Base-by-base conservation (phyloP, 2,329 filamentous ascomycete species). In the Neofusicoccum umdonicola region DNA sequence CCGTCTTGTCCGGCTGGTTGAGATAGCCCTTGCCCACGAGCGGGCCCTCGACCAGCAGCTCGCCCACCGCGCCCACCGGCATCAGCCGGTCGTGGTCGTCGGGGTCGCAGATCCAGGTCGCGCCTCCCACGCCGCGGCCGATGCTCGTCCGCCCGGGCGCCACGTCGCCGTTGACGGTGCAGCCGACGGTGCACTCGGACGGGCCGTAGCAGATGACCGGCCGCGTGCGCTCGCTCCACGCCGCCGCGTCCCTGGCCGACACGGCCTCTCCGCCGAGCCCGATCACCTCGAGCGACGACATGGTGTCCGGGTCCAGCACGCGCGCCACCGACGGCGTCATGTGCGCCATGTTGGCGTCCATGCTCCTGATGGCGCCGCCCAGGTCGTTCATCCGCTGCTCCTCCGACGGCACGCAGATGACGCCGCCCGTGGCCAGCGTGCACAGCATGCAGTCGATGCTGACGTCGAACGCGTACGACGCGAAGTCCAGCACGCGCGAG, bases 41-140 rank as follows among this genome's bases (percentile, higher is more conserved):
- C 0, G 84, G 84, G 0, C 86, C 85, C 68, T 88, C 85, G 35
- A 89, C 83, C 2, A 88, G 80, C 2, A 89, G 76, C 70, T 89
- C 87, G 0, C 75, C 76, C 52, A 74, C 73, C 3, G 71, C 73
- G 1, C 87, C 75, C 12, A 75, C 66, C 0, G 76, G 51, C 11
- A 60, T 15, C 7, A 64, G 66, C 9, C 71, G 70, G 44, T 75
- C 69, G 12, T 71, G 66, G 34, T 75, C 68, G 13, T 70, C 65
- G 1, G 72, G 67, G 44, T 75, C 68, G 1, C 71, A 71, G 17
- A 77, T 70, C 75, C 75, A 77, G 2, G 57, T 58, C 12, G 17
- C 45, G n/a, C 5, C 58, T 65, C 68, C 37, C 62, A 62, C 12
- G 47, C 58, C 17, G 6, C 45, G 4, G 9, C 69, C 69, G 52